Conservation (phyloP, 2,329 filamentous ascomycete genomes). For the Penicillium sp. region DNA sequence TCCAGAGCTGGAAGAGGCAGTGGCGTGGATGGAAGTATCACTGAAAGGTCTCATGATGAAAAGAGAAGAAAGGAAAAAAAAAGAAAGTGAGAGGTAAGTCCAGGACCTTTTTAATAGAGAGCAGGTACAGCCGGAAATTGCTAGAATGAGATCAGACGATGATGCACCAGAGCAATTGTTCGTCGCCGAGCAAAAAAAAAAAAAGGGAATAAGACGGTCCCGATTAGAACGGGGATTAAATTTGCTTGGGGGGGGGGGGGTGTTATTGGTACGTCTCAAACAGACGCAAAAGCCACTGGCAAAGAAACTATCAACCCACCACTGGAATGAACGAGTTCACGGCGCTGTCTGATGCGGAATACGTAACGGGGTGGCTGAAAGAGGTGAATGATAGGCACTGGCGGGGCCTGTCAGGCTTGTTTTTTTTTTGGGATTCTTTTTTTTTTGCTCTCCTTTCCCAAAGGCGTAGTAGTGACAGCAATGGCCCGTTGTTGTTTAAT, state of each 20-base stretch:
- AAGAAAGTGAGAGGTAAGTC: too few relatives aligned
- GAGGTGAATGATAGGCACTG: conserved; percentile 16
- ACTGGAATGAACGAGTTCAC: not conserved
- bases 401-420: conserved; percentile 2
- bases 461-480: too few relatives aligned
- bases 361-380: conserved; percentile 17
- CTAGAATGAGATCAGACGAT: conserved; percentile 1
- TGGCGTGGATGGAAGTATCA: conserved; percentile 23
- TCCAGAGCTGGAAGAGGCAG: conserved; percentile 26
- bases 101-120: not conserved
- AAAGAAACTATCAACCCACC: not conserved
- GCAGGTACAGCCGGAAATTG: conserved; percentile 1
- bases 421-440: not conserved
- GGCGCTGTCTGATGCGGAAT: conserved; percentile 3
- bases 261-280: too few relatives aligned
- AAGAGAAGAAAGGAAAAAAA: not conserved
- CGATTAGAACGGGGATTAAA: not conserved
- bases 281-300: too few relatives aligned
- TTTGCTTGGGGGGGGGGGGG: too few relatives aligned
- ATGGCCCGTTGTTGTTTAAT: too few relatives aligned
- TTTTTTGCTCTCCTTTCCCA: too few relatives aligned
- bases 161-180: not conserved
- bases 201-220: not conserved
- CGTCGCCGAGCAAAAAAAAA: too few relatives aligned
- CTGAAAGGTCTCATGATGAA: conserved; percentile 26